phyloP scores from a whole-genome alignment of 169 alveolate species.

The Amoebophrya sp. region DNA sequence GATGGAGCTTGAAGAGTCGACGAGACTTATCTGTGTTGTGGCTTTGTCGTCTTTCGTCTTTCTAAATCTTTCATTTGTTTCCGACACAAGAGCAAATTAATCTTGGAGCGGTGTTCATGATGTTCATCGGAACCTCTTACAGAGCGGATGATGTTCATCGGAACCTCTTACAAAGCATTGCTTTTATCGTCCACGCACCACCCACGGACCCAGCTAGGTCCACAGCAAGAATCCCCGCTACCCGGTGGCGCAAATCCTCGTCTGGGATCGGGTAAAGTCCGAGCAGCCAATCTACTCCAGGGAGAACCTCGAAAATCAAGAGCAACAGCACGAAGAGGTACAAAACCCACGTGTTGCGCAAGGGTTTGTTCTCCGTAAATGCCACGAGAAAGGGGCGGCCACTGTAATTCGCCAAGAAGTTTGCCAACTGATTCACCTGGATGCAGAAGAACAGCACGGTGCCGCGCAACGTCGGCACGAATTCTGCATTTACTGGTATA shows the following conservation, averaged over 20 bases:
- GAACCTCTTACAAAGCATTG: no score
- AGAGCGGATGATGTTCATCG: no score
- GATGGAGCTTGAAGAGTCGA: no score
- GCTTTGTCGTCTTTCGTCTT: no score
- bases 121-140: no score
- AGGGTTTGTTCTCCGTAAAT: not conserved
- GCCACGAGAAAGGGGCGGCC: not conserved
- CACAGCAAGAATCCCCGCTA: no score
- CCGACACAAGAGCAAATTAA: no score
- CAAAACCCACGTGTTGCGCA: not conserved
- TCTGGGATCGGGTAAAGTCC: not conserved
- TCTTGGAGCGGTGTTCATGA: no score
- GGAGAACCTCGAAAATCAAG: not conserved
- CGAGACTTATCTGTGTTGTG: no score
- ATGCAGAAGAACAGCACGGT: not conserved
- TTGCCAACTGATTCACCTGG: not conserved
- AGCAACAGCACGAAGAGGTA: not conserved
- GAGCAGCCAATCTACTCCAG: not conserved
- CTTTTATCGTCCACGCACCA: no score
- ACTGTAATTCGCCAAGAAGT: not conserved
- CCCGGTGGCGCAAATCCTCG: not conserved
- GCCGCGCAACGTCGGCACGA: slow-evolving; percentile 28
- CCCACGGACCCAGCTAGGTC: no score
- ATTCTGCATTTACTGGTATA: not conserved
- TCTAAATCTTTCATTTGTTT: no score